phyloP scores from a whole-genome alignment of 148 eudicot species.

The Camellia japonica region DNA sequence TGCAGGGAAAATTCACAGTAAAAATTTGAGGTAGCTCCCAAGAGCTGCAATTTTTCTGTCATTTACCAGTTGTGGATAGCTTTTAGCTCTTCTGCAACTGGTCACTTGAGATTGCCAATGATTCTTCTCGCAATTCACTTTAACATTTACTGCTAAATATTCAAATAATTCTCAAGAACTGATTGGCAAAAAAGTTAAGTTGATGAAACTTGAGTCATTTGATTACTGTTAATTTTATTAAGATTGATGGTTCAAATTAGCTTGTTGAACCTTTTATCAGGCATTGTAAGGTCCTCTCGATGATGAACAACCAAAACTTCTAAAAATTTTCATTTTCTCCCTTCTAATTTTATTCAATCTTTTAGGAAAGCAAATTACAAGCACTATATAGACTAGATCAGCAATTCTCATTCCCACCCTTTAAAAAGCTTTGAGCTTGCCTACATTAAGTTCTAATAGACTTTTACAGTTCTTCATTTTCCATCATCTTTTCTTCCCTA shows the following conservation, averaged over 20 bases:
- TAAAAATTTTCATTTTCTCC: not conserved
- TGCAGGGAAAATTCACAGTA: too few relatives aligned
- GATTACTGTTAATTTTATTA: too few relatives aligned
- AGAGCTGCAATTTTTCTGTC: not conserved
- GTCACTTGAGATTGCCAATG: not conserved
- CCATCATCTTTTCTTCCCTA: not conserved
- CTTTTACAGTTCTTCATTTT: not conserved
- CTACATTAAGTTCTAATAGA: not conserved
- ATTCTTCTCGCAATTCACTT: not conserved
- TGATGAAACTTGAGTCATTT: not conserved
- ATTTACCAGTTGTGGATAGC: not conserved
- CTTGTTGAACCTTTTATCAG: too few relatives aligned
- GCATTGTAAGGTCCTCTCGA: too few relatives aligned
- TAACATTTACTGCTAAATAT: too few relatives aligned
- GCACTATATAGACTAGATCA: not conserved
- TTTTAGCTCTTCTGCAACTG: not conserved
- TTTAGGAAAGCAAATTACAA: not conserved
- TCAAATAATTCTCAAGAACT: not conserved
- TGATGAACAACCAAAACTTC: not conserved
- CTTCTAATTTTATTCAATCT: not conserved
- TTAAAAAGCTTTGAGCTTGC: not conserved
- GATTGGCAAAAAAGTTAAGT: not conserved
- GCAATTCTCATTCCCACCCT: not conserved
- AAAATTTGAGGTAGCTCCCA: not conserved
- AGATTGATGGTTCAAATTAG: too few relatives aligned